These are phyloP conservation scores for Ceratocystis harringtonii DNA, from an alignment of 2,329 filamentous ascomycete genomes.

Conservation along the genomic window DNA sequence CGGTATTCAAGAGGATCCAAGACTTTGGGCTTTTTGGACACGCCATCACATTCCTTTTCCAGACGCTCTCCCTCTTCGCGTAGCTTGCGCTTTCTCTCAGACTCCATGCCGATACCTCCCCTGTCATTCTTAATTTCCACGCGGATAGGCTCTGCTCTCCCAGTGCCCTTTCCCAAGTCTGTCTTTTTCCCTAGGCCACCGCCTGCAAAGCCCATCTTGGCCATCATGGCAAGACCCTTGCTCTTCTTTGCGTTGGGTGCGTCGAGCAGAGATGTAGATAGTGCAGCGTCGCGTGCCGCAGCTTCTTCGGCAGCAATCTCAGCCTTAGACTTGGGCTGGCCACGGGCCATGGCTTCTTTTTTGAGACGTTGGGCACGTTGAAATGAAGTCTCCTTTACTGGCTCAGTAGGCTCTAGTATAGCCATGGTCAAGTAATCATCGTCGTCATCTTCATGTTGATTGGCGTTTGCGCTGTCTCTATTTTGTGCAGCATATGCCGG, in stretches of 20 bases:
- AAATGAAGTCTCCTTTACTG: slow-evolving; percentile 38
- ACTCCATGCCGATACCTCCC: slow-evolving; percentile 70
- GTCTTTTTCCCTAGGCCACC: slow-evolving; percentile 49
- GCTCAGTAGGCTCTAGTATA: slow-evolving; percentile 48
- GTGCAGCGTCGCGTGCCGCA: slow-evolving; percentile 56
- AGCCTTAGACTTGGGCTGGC: slow-evolving; percentile 61
- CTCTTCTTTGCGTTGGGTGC: slow-evolving; percentile 42
- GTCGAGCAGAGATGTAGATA: slow-evolving; percentile 59
- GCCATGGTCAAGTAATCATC: slow-evolving; percentile 98
- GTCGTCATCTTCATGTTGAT: slow-evolving; percentile 40
- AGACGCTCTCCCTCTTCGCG: slow-evolving; percentile 30
- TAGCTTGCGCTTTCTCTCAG: slow-evolving; percentile 64
- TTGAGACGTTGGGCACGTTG: slow-evolving; percentile 39
- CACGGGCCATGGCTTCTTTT: slow-evolving; percentile 52
- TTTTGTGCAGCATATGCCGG: background rate
- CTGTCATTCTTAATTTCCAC: slow-evolving; percentile 64
- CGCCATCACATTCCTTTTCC: slow-evolving; percentile 41
- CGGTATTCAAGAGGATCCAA: slow-evolving; percentile 56
- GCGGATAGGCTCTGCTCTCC: slow-evolving; percentile 50
- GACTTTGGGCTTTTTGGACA: slow-evolving; percentile 24
- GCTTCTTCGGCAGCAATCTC: slow-evolving; percentile 64
- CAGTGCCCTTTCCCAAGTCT: slow-evolving; percentile 25
- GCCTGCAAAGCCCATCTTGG: slow-evolving; percentile 82
- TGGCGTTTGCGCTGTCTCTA: slow-evolving; percentile 16
- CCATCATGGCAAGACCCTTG: slow-evolving; percentile 94